A percentile compares a stretch with the other conserved stretches of the same genome.
phyloP scores from a whole-genome alignment of 257 asterid species.

The Gentiana macrophylla region DNA sequence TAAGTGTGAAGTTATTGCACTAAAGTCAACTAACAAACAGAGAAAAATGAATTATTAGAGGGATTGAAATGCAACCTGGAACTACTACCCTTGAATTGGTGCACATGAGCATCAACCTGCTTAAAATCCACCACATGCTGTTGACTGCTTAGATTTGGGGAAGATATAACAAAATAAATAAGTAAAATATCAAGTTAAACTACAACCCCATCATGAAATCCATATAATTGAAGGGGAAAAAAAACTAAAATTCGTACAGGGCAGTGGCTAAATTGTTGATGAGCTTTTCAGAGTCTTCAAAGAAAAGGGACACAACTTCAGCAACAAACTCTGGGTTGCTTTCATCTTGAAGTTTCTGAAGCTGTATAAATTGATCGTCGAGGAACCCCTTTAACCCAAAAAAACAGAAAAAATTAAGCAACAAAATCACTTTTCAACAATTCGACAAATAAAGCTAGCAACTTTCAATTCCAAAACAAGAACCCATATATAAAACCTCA shows the following conservation, averaged over 20 bases:
- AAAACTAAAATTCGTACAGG: conserved; percentile 7
- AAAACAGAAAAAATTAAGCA: too few relatives aligned
- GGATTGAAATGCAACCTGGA: conserved; percentile 20
- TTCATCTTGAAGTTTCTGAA: conserved; percentile 24
- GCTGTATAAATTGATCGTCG: conserved; percentile 22
- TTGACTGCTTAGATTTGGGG: conserved; percentile 8
- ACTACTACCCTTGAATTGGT: conserved; percentile 33
- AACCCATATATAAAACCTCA: not conserved
- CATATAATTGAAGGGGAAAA: not conserved
- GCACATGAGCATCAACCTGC: conserved; percentile 30
- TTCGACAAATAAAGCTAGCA: not conserved
- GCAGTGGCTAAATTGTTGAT: conserved; percentile 16
- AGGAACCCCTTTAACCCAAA: conserved; percentile 11
- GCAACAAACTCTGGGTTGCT: conserved; percentile 26
- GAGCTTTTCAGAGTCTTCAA: conserved; percentile 23
- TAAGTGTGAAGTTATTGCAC: too few relatives aligned
- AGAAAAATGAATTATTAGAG: not conserved
- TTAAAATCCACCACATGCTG: conserved; percentile 27
- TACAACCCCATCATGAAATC: too few relatives aligned
- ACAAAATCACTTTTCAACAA: not conserved
- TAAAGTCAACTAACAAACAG: too few relatives aligned
- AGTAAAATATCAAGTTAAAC: not conserved
- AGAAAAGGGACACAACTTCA: conserved; percentile 25
- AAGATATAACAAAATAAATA: not conserved
- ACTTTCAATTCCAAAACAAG: not conserved